A percentile compares a stretch with the other conserved stretches of the same genome.
These are phyloP conservation scores for Endothia cerciana DNA, from an alignment of 2,329 filamentous ascomycete species.

Conservation along the genomic window DNA sequence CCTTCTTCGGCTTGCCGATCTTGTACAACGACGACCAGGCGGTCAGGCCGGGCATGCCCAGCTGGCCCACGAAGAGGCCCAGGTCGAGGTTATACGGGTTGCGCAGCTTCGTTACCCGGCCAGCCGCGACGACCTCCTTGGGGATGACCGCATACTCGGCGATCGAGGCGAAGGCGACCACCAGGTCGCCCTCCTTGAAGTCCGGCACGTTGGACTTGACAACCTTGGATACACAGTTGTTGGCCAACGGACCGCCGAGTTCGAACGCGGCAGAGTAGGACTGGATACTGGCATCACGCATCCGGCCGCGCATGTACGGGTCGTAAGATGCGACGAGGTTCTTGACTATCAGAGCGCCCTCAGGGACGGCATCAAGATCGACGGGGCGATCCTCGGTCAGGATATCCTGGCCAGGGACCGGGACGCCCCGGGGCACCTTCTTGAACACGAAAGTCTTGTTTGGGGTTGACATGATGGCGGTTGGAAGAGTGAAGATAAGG, in stretches of 20 bases:
- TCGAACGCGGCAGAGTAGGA: slow-evolving; percentile 70
- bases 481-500: slow-evolving; percentile 28
- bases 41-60: slow-evolving; percentile 56
- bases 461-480: slow-evolving; percentile 41
- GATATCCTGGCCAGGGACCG: slow-evolving; percentile 73
- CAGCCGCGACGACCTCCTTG: slow-evolving; percentile 42
- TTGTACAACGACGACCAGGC: slow-evolving; percentile 64
- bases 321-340: slow-evolving; percentile 78
- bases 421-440: slow-evolving; percentile 66
- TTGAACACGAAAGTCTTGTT: slow-evolving; percentile 82
- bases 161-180: slow-evolving; percentile 60
- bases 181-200: slow-evolving; percentile 70
- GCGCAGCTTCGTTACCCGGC: slow-evolving; percentile 58
- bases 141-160: slow-evolving; percentile 70
- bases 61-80: slow-evolving; percentile 71
- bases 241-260: slow-evolving; percentile 66
- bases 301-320: slow-evolving; percentile 81
- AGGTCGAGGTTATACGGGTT: slow-evolving; percentile 72
- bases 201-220: slow-evolving; percentile 65
- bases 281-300: slow-evolving; percentile 67
- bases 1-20: slow-evolving; percentile 73
- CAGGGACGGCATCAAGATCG: slow-evolving; percentile 64
- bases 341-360: slow-evolving; percentile 71
- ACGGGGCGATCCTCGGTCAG: slow-evolving; percentile 68
- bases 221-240: slow-evolving; percentile 67